Evolutionary conservation across 2,329 filamentous ascomycete species (phyloP), one percentile per base, ranked within the genome.

Genomic region (Taxawa tesnikishii): DNA sequence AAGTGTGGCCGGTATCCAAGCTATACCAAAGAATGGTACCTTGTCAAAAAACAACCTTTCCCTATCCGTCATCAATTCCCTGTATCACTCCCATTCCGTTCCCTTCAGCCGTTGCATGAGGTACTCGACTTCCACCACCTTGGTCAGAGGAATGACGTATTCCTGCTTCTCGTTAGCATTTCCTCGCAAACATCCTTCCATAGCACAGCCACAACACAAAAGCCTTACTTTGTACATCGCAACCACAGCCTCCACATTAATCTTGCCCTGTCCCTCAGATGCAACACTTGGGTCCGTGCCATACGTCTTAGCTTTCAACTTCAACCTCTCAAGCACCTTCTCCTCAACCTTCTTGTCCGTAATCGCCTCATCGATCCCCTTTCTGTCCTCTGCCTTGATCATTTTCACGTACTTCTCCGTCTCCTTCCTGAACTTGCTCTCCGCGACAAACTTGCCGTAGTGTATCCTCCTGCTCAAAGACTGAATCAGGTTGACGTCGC

Each of bases 361-460:
- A 54, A 98, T 98, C 23, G 87, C 85, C 18, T 76, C 78, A 48
- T 79, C 85, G 44, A 98, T 88, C 2, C 79, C 88, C 34, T 76
- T 64, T 5, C 81, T 68, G 56, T 98, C 87, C 39, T 68, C 75
- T 2, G 75, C 79, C 55, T 78, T 75, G 61, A 98, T 96, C 58
- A 96, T 59, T 40, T 66, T 67, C 5, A 82, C 87, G 54, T 88
- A 98, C 40, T 64, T 71, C 46, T 87, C 83, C 17, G 75, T 70
- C 45, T 96, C 83, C 28, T 80, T 78, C 46, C 73, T 72, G 60
- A 94, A 98, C 63, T 98, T 98, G 38, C 79, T 78, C 67, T 98
- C 90, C 26, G 90, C 90, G 6, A 98, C 90, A 50, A 96, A 96
- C 62, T 96, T 98, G 45, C 90, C 90, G 62, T 94, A 98, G 59